These are phyloP conservation scores for Diaporthe amygdali DNA, from an alignment of 2,329 filamentous ascomycete species.

Conservation along the genomic window DNA sequence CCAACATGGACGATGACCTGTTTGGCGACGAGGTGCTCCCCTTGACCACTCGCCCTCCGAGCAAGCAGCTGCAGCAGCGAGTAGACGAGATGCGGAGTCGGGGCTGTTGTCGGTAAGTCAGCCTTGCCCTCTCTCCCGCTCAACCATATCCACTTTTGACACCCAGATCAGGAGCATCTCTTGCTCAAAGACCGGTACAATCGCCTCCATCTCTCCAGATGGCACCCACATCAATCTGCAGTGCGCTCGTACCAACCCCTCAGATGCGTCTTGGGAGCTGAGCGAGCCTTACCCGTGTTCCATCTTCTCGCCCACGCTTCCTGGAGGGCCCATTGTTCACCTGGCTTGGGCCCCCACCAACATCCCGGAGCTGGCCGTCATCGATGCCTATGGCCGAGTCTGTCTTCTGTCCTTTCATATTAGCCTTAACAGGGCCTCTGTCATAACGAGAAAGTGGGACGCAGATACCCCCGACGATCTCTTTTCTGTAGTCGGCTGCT, in stretches of 20 bases:
- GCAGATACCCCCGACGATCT: constrained; percentile 76
- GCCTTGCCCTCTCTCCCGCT: neutral
- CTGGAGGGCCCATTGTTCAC: constrained; percentile 75
- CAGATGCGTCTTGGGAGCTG: constrained; percentile 76
- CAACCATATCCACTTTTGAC: constrained; percentile 26
- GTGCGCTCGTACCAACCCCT: constrained; percentile 71
- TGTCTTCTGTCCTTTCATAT: constrained; percentile 74
- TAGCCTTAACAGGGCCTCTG: constrained; percentile 72
- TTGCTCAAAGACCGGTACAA: constrained; percentile 87
- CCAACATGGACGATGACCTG: constrained; percentile 72
- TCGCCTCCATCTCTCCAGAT: constrained; percentile 79
- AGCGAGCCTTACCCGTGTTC: constrained; percentile 71
- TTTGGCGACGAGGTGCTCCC: constrained; percentile 42
- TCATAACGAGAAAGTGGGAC: constrained; percentile 64
- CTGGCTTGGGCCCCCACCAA: constrained; percentile 78
- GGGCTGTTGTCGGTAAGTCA: constrained; percentile 80
- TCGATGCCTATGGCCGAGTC: constrained; percentile 80
- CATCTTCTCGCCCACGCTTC: constrained; percentile 65
- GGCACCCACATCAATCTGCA: constrained; percentile 74
- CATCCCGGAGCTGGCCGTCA: constrained; percentile 80
- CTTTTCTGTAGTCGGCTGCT: constrained; percentile 79
- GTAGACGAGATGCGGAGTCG: constrained; percentile 77
- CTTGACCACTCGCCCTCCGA: constrained; percentile 53
- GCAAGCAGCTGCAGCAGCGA: constrained; percentile 73
- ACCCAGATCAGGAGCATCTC: constrained; percentile 67